These are phyloP conservation scores for Groenewaldozyma auringiensis DNA, from an alignment of 1,139 yeast species.

Conservation along the genomic window DNA sequence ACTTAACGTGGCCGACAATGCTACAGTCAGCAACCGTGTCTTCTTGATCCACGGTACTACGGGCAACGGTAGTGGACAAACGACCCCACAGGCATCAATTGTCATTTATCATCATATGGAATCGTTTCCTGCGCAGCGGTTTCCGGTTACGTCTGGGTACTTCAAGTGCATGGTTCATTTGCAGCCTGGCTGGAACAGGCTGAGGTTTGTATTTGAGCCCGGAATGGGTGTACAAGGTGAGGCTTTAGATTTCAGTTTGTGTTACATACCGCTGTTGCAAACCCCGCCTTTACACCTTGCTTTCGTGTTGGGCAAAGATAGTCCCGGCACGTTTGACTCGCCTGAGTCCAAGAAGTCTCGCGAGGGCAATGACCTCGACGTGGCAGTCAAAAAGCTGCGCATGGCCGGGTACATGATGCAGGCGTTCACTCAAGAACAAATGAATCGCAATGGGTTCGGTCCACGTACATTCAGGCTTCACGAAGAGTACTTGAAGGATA, in stretches of 20 bases:
- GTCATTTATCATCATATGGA: constrained; percentile 40
- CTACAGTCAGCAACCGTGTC: constrained; percentile 27
- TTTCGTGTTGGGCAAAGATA: constrained; percentile 68
- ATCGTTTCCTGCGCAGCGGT: constrained; percentile 62
- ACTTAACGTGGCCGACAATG: not conserved
- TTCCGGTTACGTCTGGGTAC: constrained; percentile 59
- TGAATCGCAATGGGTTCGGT: constrained; percentile 73
- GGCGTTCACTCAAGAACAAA: constrained; percentile 88
- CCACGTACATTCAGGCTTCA: constrained; percentile 70
- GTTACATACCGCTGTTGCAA: constrained; percentile 51
- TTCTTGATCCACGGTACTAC: constrained; percentile 29
- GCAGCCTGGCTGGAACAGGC: constrained; percentile 46
- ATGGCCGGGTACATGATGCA: constrained; percentile 88
- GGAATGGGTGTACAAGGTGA: constrained; percentile 8
- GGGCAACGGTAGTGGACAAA: constrained; percentile 19
- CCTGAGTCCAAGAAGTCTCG: constrained; percentile 46
- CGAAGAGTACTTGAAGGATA: constrained; percentile 53
- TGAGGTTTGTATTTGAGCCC: constrained; percentile 22
- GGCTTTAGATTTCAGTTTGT: constrained; percentile 31
- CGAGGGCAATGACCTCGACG: constrained; percentile 63
- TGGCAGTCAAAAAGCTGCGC: constrained; percentile 71
- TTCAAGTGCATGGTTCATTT: constrained; percentile 74
- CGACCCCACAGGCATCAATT: constrained; percentile 28
- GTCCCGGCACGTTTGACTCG: constrained; percentile 65
- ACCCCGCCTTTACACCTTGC: constrained; percentile 81